Conservation (phyloP, 2,329 filamentous ascomycete genomes). For the Venturia pyrina region DNA sequence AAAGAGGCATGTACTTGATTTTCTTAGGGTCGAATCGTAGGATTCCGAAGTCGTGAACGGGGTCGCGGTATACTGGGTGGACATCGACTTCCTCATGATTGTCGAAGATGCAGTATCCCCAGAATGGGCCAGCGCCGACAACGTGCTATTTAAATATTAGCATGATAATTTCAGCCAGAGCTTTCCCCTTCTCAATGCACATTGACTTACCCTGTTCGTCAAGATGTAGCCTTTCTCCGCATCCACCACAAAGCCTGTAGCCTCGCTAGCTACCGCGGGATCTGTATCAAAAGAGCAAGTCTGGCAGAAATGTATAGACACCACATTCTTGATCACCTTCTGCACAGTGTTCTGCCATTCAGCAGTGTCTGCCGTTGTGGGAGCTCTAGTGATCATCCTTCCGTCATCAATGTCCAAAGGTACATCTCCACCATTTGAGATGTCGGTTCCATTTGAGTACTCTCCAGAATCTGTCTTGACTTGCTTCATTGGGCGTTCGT, state of each 20-base stretch:
- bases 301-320: conserved; percentile 98
- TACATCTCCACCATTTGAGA: conserved; percentile 29
- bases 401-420: conserved; percentile 33
- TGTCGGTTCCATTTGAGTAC: conserved; percentile 29
- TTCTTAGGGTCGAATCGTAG: conserved; percentile 90
- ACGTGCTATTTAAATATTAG: conserved; percentile 54
- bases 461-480: conserved; percentile 18
- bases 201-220: conserved; percentile 33
- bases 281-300: conserved; percentile 99
- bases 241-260: conserved; percentile 95
- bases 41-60: conserved; percentile 97
- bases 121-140: conserved; percentile 90
- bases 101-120: conserved; percentile 97
- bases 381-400: conserved; percentile 29
- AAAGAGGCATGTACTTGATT: conserved; percentile 94
- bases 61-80: conserved; percentile 92
- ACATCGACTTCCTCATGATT: conserved; percentile 97
- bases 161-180: background rate
- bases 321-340: conserved; percentile 85
- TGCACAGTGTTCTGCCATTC: conserved; percentile 97
- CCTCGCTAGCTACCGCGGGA: conserved; percentile 82
- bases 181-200: background rate
- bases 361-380: conserved; percentile 51
- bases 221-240: conserved; percentile 68
- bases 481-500: conserved; percentile 46